Evolutionary conservation across 129 eudicot species (phyloP).

Genomic region (Apium graveolens): DNA sequence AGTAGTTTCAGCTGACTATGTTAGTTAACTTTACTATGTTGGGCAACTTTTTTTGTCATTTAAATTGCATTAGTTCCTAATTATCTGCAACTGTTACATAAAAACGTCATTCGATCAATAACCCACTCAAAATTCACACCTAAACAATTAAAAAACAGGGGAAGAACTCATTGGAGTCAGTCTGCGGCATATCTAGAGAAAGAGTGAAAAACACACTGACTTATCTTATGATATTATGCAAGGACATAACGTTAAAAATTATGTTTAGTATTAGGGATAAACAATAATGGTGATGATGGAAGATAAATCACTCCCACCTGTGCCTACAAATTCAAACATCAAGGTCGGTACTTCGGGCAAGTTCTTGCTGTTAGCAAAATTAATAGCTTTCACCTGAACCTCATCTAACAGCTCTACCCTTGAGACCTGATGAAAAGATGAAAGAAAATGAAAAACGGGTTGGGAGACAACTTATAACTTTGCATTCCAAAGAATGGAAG

Average conservation of each 20-base stretch:
- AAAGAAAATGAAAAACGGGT: not conserved
- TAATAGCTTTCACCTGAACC: slow-evolving; percentile 86
- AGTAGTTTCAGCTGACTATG: not conserved
- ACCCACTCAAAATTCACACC: not conserved
- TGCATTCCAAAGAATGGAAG: not conserved
- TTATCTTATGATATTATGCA: slow-evolving; percentile 2
- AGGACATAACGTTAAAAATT: not conserved
- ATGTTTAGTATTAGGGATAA: not conserved
- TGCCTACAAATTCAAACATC: slow-evolving; percentile 92
- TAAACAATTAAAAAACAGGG: not conserved
- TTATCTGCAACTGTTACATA: not conserved
- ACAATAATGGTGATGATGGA: not conserved
- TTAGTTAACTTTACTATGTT: not conserved
- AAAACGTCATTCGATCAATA: not conserved
- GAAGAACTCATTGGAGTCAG: not conserved
- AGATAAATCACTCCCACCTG: slow-evolving; percentile 39
- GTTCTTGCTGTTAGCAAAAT: slow-evolving; percentile 78
- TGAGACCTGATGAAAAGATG: slow-evolving; percentile 49
- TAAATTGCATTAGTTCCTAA: slow-evolving; percentile 2
- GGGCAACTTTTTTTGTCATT: not conserved
- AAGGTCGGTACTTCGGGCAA: slow-evolving; percentile 91
- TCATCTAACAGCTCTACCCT: slow-evolving; percentile 98
- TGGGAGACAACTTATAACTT: not conserved
- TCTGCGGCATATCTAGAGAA: not conserved
- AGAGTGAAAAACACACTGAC: not conserved